Evolutionary conservation across 1,139 yeast species (phyloP), one percentile per base, ranked within the genome.

Genomic region (Ogataea hybrid): DNA sequence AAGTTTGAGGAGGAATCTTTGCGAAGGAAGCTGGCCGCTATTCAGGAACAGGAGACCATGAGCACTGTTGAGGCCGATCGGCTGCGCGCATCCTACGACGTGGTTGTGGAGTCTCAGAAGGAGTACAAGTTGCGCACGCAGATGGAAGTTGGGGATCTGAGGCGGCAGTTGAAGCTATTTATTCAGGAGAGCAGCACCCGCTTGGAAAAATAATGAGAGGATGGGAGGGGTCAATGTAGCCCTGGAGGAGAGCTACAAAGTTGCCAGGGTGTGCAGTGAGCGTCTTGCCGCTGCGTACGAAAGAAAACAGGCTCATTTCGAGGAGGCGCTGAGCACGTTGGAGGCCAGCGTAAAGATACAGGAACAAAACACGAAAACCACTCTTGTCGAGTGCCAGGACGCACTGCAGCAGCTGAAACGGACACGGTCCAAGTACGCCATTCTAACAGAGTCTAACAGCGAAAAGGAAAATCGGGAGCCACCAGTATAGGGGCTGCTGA

Each of bases 61-160:
- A 63, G 77, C 16, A 67, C 71, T 6, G 70, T 78, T 3, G 87
- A 84, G 57, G 65, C 65, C 44, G 82, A 79, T 56, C 62, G 84
- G 51, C 64, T 79, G 39, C 75, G 79, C 53, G 73, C 71, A 35
- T 78, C 84, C 11, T 82, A 83, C 57, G 86, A 82, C 51, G 75
- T 84, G 0, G 58, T 84, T 23, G 65, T 75, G 23, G 72, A 75
- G 5, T 68, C 81, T 5, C 85, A 81, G 51, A 64, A 66, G 34
- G 79, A 79, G 47, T 81, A 79, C 58, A 78, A 77, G 51, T 65
- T 61, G 16, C 75, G 76, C 49, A 80, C 79, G 68, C 65, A 57
- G 47, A 57, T 54, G 63, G 69, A 70, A 43, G 49, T 73, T 4
- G 47, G 47, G 4, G 51, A 41, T 35, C 55, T 69, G 32, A 59